A percentile compares a stretch with the other conserved stretches of the same genome.
These are phyloP conservation scores for Rhodomyrtus psidioides DNA, from an alignment of 441 rosid genomes.

Conservation along the genomic window DNA sequence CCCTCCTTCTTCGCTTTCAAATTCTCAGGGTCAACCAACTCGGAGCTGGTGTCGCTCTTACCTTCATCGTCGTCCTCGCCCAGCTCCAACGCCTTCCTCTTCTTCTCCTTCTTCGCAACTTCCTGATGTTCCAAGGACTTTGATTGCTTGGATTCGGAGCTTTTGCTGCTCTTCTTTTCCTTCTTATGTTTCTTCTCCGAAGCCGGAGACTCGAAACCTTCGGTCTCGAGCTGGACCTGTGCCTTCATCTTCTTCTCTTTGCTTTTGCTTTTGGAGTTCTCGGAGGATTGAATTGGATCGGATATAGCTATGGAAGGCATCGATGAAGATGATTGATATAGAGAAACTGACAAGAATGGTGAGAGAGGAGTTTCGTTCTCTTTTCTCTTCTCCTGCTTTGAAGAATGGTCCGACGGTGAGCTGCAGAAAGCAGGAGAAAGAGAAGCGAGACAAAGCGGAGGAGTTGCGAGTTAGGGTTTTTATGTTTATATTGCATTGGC, in stretches of 20 bases:
- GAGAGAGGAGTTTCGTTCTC: neutral
- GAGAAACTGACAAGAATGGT: neutral
- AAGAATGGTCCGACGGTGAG: conserved; percentile 6
- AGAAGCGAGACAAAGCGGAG: conserved; percentile 6
- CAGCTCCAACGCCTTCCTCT: conserved; percentile 44
- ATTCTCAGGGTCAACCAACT: conserved; percentile 47
- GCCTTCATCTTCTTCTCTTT: conserved; percentile 69
- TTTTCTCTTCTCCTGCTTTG: conserved; percentile 29
- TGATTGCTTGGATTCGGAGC: conserved; percentile 5
- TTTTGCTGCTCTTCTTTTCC: conserved; percentile 25
- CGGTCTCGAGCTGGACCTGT: conserved; percentile 26
- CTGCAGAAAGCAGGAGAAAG: conserved; percentile 38
- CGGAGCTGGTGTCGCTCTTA: conserved; percentile 68
- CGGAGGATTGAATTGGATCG: neutral
- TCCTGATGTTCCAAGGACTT: neutral
- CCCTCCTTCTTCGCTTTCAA: conserved; percentile 12
- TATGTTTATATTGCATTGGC: conserved; percentile 8
- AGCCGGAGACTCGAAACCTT: conserved; percentile 13
- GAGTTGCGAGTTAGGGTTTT: conserved; percentile 20
- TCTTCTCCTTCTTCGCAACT: conserved; percentile 38
- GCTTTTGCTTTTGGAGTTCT: conserved; percentile 18
- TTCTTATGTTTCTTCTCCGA: conserved; percentile 7
- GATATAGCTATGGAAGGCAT: conserved; percentile 38
- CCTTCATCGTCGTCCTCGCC: conserved; percentile 31
- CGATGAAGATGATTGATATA: conserved; percentile 11